Conservation (phyloP, 441 rosid species). For the Populus tomentosa region DNA sequence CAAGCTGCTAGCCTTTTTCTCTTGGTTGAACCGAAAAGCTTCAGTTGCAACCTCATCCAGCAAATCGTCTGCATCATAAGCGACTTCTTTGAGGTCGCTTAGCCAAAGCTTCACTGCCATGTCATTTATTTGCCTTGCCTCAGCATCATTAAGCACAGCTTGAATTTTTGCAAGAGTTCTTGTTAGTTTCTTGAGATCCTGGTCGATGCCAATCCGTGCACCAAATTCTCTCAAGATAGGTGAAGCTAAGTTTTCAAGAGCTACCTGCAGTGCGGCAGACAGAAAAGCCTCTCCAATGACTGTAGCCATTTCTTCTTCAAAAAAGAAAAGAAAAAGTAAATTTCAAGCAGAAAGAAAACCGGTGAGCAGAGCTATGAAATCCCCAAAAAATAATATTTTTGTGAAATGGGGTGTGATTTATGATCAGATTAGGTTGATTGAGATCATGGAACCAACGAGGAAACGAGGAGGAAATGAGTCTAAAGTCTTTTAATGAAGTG, state of each 20-base stretch:
- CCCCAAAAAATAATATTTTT: not conserved
- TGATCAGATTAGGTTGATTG: not conserved
- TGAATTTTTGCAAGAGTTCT: slow-evolving; percentile 3
- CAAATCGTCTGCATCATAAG: slow-evolving; percentile 13
- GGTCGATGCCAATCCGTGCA: not conserved
- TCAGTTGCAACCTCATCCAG: slow-evolving; percentile 8
- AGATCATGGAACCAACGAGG: not conserved
- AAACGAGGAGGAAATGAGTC: not conserved
- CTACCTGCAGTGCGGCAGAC: slow-evolving; percentile 10
- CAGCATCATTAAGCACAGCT: slow-evolving; percentile 11
- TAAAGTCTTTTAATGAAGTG: not conserved
- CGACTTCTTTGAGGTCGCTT: slow-evolving; percentile 11
- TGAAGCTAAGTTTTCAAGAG: slow-evolving; percentile 6
- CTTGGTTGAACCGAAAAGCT: slow-evolving; percentile 10
- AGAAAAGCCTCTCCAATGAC: slow-evolving; percentile 1
- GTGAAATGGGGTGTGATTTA: not conserved
- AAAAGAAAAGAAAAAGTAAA: not conserved
- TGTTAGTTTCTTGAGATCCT: slow-evolving; percentile 7
- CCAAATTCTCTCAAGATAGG: slow-evolving; percentile 11
- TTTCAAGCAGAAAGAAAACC: not conserved
- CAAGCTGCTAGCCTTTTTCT: slow-evolving; percentile 4
- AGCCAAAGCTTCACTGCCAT: not conserved
- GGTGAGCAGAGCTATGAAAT: too few species aligned
- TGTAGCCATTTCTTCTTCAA: not conserved
- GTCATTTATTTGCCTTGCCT: slow-evolving; percentile 6